Conservation (phyloP, 805 yeast species). For the Suhomyces sp. region DNA sequence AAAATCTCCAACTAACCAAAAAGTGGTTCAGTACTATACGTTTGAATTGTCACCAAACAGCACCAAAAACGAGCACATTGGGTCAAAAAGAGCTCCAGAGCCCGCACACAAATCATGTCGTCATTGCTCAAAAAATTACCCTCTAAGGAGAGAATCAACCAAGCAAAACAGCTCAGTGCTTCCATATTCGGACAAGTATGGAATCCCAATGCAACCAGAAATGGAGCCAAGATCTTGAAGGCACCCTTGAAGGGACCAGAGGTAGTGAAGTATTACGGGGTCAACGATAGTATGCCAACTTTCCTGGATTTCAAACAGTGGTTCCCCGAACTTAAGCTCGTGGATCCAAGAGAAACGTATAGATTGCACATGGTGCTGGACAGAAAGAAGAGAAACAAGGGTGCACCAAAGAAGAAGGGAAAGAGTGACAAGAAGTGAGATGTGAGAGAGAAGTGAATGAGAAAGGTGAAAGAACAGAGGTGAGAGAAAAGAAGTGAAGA, state of each 20-base stretch:
- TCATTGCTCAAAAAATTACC: constrained; percentile 37
- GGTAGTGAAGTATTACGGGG: constrained; percentile 70
- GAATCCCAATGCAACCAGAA: constrained; percentile 65
- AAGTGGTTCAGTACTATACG: too few species aligned
- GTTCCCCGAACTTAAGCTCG: constrained; percentile 51
- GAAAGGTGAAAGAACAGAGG: neutral
- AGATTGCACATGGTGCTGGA: constrained; percentile 61
- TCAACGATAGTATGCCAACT: constrained; percentile 62
- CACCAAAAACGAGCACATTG: neutral
- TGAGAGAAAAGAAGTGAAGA: neutral
- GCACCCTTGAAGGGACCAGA: constrained; percentile 71
- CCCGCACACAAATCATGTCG: too few species aligned
- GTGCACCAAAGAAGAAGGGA: constrained; percentile 75
- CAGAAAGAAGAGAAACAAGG: constrained; percentile 83
- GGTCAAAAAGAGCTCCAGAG: neutral
- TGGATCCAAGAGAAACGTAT: constrained; percentile 68
- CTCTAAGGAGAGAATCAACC: constrained; percentile 47
- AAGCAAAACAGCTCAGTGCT: constrained; percentile 60
- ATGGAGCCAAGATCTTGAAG: constrained; percentile 70
- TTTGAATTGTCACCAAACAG: neutral
- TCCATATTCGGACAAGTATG: constrained; percentile 67
- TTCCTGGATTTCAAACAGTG: constrained; percentile 57
- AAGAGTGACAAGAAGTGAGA: constrained; percentile 15
- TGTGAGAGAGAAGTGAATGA: neutral
- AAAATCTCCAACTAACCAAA: too few species aligned